Evolutionary conservation across 768 basidiomycete genomes (phyloP).

Genomic region (Amanita fuliginea): DNA sequence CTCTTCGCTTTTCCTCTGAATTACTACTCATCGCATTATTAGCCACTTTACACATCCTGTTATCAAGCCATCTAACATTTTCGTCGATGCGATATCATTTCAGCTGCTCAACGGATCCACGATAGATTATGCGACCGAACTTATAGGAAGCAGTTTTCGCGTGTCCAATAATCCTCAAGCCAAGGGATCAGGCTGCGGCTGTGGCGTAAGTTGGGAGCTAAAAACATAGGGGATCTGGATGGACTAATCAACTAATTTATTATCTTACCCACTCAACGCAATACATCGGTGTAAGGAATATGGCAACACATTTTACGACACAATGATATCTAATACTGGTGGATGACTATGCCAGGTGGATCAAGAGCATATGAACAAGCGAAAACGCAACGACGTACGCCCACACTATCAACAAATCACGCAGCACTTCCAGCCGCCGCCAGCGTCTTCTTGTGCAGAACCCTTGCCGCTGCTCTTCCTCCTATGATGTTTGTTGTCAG

Average conservation of each 20-base stretch:
- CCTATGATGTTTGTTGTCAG: slow-evolving; percentile 35
- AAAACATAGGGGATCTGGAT: slow-evolving; percentile 26
- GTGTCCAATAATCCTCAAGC: slow-evolving; percentile 83
- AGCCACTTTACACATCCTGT: slow-evolving; percentile 68
- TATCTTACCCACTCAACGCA: not conserved
- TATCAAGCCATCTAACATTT: slow-evolving; percentile 60
- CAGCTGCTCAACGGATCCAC: slow-evolving; percentile 79
- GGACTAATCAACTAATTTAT: not conserved
- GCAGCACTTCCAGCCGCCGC: slow-evolving; percentile 58
- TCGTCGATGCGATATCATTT: slow-evolving; percentile 83
- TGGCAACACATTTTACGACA: not conserved
- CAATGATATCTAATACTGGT: slow-evolving; percentile 3
- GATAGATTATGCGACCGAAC: slow-evolving; percentile 85
- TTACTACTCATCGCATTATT: slow-evolving; percentile 5
- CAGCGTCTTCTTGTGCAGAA: slow-evolving; percentile 30
- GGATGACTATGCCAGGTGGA: slow-evolving; percentile 1
- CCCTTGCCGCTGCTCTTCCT: slow-evolving; percentile 41
- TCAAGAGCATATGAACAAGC: slow-evolving; percentile 2
- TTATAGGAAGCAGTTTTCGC: slow-evolving; percentile 88
- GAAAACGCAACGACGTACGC: not conserved
- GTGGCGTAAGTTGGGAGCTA: slow-evolving; percentile 93
- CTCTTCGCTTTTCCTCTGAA: not conserved
- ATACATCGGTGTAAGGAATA: slow-evolving; percentile 2
- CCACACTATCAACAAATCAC: slow-evolving; percentile 42
- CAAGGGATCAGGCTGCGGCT: slow-evolving; percentile 85